Evolutionary conservation across 2,329 filamentous ascomycete genomes (phyloP), one percentile per base, ranked within the genome.

Genomic region (Aspergillus calidoustus): DNA sequence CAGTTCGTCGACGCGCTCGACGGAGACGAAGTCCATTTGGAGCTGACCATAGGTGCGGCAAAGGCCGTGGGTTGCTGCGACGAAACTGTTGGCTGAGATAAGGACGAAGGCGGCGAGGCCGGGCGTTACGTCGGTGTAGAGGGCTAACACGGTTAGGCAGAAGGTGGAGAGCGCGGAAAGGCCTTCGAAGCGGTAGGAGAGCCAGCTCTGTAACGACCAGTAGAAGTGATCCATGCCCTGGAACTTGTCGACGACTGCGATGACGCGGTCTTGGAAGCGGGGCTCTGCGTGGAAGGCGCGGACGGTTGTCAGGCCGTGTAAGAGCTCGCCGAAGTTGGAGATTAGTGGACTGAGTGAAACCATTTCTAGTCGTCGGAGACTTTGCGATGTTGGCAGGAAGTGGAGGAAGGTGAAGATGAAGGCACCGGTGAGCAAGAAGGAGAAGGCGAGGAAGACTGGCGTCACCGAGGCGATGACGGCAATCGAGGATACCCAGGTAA

Each of bases 171-270:
- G 73, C 0, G 90, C 90, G 0, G 92, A 92, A 6, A 93, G 78
- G 8, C 82, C 76, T 68, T 92, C 89, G 59, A 95, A 94, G 13
- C 93, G 87, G 70, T 90, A 92, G 73, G 89, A 88, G 2, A 97
- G 82, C 93, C 93, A 97, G 7, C 88, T 87, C 67, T 96, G 92
- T 48, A 96, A 83, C 61, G 89, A 91, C 90, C 93, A 97, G 79
- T 96, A 97, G 78, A 97, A 96, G 74, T 97, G 93, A 70, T 97
- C 93, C 85, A 96, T 95, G 73, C 92, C 92, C 74, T 97, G 93
- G 72, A 97, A 97, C 19, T 88, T 88, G 71, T 97, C 93, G 0
- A 93, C 92, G 0, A 93, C 92, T 2, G 84, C 81, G 38, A 97
- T 89, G 56, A 96, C 91, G 54, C 89, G 86, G 64, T 88, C 85